A percentile compares a stretch with the other conserved stretches of the same genome.
These are phyloP conservation scores for Neurospora sublineolata DNA, from an alignment of 495 filamentous ascomycete genomes.

Conservation along the genomic window DNA sequence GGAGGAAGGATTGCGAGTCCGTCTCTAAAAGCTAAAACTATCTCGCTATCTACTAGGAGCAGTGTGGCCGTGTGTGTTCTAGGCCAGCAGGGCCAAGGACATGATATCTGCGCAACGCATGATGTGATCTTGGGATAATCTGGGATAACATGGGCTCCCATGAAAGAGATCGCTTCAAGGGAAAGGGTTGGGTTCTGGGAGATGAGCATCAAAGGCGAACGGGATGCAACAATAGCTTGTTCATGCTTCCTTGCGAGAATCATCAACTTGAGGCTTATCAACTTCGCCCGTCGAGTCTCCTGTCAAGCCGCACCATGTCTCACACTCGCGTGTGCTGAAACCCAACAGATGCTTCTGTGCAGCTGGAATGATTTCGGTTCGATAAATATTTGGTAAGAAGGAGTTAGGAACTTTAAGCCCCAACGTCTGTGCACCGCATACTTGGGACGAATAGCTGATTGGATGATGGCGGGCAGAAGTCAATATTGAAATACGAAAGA, in stretches of 20 bases:
- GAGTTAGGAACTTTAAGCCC: neutral
- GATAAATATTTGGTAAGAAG: neutral
- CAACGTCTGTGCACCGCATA: neutral
- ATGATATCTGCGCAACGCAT: neutral
- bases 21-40: neutral
- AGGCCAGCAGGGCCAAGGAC: neutral
- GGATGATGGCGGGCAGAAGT: neutral
- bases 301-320: neutral
- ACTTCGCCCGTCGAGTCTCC: neutral
- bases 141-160: neutral
- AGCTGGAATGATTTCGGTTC: neutral
- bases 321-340: neutral
- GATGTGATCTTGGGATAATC: neutral
- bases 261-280: neutral
- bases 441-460: neutral
- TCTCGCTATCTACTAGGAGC: neutral
- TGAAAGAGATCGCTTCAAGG: neutral
- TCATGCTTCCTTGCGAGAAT: neutral
- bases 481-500: neutral
- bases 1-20: neutral
- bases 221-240: neutral
- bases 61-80: neutral
- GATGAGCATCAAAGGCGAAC: neutral
- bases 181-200: neutral
- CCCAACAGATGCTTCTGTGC: neutral